Evolutionary conservation across 2,329 filamentous ascomycete genomes (phyloP), one percentile per base, ranked within the genome.

Genomic region (Fusarium buharicum): DNA sequence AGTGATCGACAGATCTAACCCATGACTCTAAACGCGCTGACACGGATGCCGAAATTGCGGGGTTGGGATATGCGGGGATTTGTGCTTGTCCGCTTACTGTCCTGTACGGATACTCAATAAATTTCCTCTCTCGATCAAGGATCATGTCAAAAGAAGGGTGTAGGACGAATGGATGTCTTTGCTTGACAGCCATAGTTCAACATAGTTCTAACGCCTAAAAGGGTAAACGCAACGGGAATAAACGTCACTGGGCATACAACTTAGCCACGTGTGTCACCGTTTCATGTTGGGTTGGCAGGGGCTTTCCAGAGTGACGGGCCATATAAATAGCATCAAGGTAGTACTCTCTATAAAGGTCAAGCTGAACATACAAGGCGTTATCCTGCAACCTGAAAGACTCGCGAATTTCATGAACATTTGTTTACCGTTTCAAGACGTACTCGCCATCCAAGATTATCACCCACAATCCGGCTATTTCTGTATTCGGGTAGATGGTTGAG

Each of bases 1-100:
- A 24, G 43, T 28, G 57, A 60, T 61, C 49, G 48, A 49, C 38
- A 60, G 55, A 59, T 59, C 48, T 38, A 44, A 20, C 55, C 30
- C 56, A 50, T 58, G 33, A 58, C 48, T 36, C 33, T 6, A 30
- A 30, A 12, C n/a, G n/a, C n/a, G n/a, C n/a, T n/a, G n/a, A n/a
- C 13, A 33, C 13, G n/a, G 30, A 33, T 52, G 27, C 38, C 38
- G 30, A 41, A 38, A 24, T 34, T 59, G 56, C 56, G 56, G 56
- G 56, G 56, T 55, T 43, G 3, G 18, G 20, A 14, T 13, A 33
- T 13, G 20, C 17, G 36, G 16, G 6, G 36, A 6, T 17, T 20
- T 6, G 16, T 17, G 13, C 6, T 24, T 39, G 18, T 39, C 37
- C 37, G 37, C 37, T 39, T 39, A 39, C 37, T 22, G 11, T 36